Evolutionary conservation across 2,329 filamentous ascomycete species (phyloP), one percentile per base, ranked within the genome.

Genomic region (Fusarium sororula): DNA sequence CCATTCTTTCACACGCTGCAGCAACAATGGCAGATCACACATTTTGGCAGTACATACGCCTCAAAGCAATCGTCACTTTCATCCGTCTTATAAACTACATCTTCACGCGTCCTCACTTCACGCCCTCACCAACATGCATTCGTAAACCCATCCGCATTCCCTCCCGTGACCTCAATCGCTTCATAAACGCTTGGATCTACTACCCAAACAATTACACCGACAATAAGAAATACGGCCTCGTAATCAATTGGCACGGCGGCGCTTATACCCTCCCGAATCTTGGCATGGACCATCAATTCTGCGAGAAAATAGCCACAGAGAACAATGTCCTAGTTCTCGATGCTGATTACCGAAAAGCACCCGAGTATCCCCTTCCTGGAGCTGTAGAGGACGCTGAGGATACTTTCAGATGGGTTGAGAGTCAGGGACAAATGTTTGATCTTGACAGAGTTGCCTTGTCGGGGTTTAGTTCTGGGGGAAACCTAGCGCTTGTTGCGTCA

Each of bases 401-500:
- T 66, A 79, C 81, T 3, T 20, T 78, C 3, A 60, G 68, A 54
- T 53, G 83, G 84, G 69, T 83, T 3, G 58, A 62, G n/a, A 68
- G 77, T 2, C 78, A 74, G 44, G 50, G 71, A 1, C 77, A 73
- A 22, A 64, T 75, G 18, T 81, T 83, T 30, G 80, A 85, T 73
- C 67, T 78, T 3, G 68, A 75, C 2, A 74, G 78, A 2, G 72
- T 88, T 14, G 86, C 84, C 5, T 51, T 88, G 0, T 85, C 83
- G 11, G 87, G 87, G 1, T 85, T 85, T 51, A 85, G 83, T 15
- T 84, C 84, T 0, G 87, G 87, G 3, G 86, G 80, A 2, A 86
- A 83, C 64, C 75, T 88, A 28, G 83, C 83, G 15, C 72, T 88
- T 1, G 71, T 79, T 2, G 79, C 75, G 2, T 74, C 79, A 1